Evolutionary conservation across 2,329 filamentous ascomycete genomes (phyloP), one percentile per base, ranked within the genome.

Genomic region (Curvularia eragrostidis): DNA sequence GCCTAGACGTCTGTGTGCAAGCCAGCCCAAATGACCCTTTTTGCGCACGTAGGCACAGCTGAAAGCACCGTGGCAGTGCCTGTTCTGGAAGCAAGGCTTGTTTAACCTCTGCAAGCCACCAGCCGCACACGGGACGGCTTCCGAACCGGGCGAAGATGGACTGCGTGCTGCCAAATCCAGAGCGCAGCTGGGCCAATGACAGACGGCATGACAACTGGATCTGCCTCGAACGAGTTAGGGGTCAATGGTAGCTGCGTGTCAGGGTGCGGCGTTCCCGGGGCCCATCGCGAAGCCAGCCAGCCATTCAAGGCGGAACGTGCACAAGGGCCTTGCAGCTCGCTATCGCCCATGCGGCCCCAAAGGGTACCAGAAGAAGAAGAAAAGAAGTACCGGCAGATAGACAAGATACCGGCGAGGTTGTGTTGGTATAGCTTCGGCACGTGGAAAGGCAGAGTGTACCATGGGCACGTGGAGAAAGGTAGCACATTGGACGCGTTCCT

Each of bases 241-340:
- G 43, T 42, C 15, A 19, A 36, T 47, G 41, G 38, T 50, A 50
- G 54, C 38, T 36, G 15, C 34, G 15, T 52, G 56, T 48, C 24
- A 34, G 56, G 47, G 52, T 52, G 57, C 53, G 53, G 48, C 53
- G 54, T 44, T 52, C 57, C 53, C 49, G 53, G 53, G 42, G 21
- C 32, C 46, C 34, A 54, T 30, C 1, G 28, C 43, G 6, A 23
- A 38, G 30, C 34, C 53, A 46, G 39, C 23, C 50, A 54, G 57
- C 48, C 52, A 59, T 39, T 43, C 43, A 56, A 18, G 48, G 28
- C 23, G 42, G 24, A 59, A 56, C 53, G 48, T 59, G 53, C 36
- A 32, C 43, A 49, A 30, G 43, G 48, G 32, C 32, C 32, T 41
- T 30, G 53, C 39, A 52, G 52, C 47, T 51, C 48, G 50, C 38